These are phyloP conservation scores for Hysterium pulicare DNA, from an alignment of 2,329 filamentous ascomycete species.

Conservation along the genomic window DNA sequence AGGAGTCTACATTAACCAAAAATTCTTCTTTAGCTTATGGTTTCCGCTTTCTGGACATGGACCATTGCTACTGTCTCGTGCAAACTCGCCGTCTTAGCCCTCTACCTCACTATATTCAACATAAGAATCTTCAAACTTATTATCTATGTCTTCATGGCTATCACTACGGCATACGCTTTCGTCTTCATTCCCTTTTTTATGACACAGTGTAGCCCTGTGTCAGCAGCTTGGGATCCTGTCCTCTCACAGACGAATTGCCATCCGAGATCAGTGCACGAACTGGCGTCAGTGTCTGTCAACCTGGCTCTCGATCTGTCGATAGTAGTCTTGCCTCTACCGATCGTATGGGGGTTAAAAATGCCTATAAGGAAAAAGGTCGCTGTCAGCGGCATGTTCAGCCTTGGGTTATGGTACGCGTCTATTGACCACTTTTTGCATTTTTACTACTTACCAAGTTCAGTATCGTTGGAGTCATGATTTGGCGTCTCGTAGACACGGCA, in stretches of 20 bases:
- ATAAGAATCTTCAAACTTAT: slow-evolving; percentile 1
- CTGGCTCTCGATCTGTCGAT: slow-evolving; percentile 5
- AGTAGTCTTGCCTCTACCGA: slow-evolving; percentile 6
- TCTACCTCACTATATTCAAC: slow-evolving; percentile 5
- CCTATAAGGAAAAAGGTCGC: slow-evolving; percentile 7
- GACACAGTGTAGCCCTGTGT: slow-evolving; percentile 2
- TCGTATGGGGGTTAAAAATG: slow-evolving; percentile 4
- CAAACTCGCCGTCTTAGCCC: slow-evolving; percentile 4
- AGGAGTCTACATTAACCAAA: background rate
- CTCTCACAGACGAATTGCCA: slow-evolving; percentile 3
- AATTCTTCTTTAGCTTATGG: slow-evolving; percentile 1
- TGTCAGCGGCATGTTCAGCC: slow-evolving; percentile 5
- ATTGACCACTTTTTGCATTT: background rate
- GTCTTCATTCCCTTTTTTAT: slow-evolving; percentile 5
- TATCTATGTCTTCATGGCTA: too few relatives aligned
- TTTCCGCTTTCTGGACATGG: slow-evolving; percentile 4
- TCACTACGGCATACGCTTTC: background rate
- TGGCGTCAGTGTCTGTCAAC: slow-evolving; percentile 3
- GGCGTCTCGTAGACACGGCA: slow-evolving; percentile 3
- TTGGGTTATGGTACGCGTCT: slow-evolving; percentile 8
- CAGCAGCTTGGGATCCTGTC: slow-evolving; percentile 3
- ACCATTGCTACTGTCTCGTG: slow-evolving; percentile 3
- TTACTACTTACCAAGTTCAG: background rate
- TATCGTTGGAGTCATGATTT: slow-evolving; percentile 5
- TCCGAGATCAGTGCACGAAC: background rate